Evolutionary conservation across 306 rosid species (phyloP), one percentile per base, ranked within the genome.

Genomic region (Crotalaria pallida): DNA sequence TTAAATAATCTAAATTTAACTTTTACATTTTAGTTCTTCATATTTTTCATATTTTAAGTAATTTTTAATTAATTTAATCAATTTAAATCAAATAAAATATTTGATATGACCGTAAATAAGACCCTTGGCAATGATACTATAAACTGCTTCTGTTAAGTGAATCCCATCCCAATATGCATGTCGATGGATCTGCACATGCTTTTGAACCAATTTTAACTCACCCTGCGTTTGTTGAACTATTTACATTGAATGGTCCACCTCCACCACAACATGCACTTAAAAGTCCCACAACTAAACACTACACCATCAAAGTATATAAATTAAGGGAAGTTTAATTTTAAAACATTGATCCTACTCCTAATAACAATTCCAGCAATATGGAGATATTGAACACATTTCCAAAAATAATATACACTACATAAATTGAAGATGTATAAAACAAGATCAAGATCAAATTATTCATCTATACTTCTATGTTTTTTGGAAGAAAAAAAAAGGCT

Each of bases 171-270:
- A 88, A n/a, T 84, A 88, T 23, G 57, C 72, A 60, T 61, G 45
- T 49, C 1, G 85, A 77, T 5, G 96, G 91, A 62, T 84, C 34
- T 34, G 67, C 49, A 65, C 91, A 88, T 7, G 80, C 80, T 24
- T 29, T 74, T 7, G 88, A 76, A 11, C 84, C 89, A 8, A 0
- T 18, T 24, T 77, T 78, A 44, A 91, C 94, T 72, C 91, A 88
- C 63, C 82, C 71, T 50, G 85, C 94, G n/a, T n/a, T n/a, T n/a
- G n/a, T n/a, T 2, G 91, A 76, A 0, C 41, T 60, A 19, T 90
- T 90, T 63, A 82, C 85, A 66, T 90, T 90, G 82, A 58, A 88
- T 0, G 89, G 87, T 43, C 96, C 94, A 51, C 88, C 91, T 12
- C 91, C 96, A 9, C 94, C 96, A 59, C 92, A 87, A 29, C 96